Percentiles rank a stretch among this genome's conserved stretches.
phyloP scores from a whole-genome alignment of 331 rosid species.

The Quercus phellos region DNA sequence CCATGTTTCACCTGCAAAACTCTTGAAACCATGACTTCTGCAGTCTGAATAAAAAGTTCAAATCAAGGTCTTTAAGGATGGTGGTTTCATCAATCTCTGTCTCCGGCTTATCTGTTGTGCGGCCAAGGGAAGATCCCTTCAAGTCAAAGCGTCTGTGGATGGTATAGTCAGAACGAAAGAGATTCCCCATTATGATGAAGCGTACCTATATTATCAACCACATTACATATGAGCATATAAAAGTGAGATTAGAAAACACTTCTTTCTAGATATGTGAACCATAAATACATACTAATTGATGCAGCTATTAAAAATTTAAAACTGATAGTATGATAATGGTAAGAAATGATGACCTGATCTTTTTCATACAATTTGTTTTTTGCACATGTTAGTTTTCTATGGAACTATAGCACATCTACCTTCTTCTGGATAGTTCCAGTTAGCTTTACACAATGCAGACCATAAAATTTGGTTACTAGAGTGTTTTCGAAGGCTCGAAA shows the following conservation, averaged over 20 bases:
- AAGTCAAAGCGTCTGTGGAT: conserved; percentile 77
- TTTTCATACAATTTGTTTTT: neutral
- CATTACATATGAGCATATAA: neutral
- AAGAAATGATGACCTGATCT: neutral
- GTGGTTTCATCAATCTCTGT: conserved; percentile 69
- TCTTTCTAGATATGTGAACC: neutral
- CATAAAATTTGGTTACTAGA: conserved; percentile 68
- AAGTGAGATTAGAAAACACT: neutral
- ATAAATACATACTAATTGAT: neutral
- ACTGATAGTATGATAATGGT: neutral
- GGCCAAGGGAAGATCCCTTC: conserved; percentile 82
- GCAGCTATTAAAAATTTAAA: neutral
- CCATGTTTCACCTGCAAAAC: conserved; percentile 53
- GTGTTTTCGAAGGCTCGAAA: conserved; percentile 61
- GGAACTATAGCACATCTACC: conserved; percentile 36
- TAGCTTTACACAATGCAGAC: conserved; percentile 77
- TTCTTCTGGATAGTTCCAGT: conserved; percentile 66
- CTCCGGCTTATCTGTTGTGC: conserved; percentile 57
- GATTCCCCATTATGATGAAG: conserved; percentile 84
- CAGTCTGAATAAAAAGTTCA: conserved; percentile 64
- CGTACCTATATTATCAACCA: conserved; percentile 52
- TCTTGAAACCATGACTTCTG: conserved; percentile 58
- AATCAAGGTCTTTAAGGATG: conserved; percentile 86
- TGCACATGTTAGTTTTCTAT: neutral
- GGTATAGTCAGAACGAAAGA: conserved; percentile 45